Percentiles rank a stretch among this genome's conserved stretches.
Evolutionary conservation across 202 grass and related monocot genomes (phyloP).

Genomic region (Zoysia matrella): DNA sequence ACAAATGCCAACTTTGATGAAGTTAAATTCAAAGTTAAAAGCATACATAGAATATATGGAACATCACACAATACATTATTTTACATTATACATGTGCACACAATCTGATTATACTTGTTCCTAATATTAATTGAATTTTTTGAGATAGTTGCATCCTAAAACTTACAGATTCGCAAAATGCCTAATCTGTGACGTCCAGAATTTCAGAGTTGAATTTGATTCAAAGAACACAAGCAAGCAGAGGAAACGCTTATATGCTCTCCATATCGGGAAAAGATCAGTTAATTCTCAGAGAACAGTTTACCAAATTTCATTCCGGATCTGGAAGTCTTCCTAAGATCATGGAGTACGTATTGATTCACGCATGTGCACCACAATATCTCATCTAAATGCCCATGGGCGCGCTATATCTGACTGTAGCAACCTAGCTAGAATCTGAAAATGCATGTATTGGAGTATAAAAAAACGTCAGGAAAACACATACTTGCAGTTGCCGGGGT

Average conservation of each 20-base stretch:
- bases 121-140: background rate
- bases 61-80: too few species aligned
- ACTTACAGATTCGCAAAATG: background rate
- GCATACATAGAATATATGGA: background rate
- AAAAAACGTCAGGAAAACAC: background rate
- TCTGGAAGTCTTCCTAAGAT: background rate
- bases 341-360: background rate
- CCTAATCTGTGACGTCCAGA: background rate
- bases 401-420: background rate
- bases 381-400: slow-evolving; percentile 27
- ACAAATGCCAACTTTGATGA: background rate
- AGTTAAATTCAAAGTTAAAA: background rate
- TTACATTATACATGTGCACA: background rate
- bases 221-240: background rate
- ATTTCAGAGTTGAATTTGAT: background rate
- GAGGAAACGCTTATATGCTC: background rate
- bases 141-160: background rate
- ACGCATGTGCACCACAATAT: slow-evolving; percentile 15
- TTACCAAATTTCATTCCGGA: background rate
- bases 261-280: background rate
- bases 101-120: background rate
- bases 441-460: background rate
- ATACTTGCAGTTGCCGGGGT: slow-evolving; percentile 68
- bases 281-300: background rate
- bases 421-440: background rate